Evolutionary conservation across 768 basidiomycete genomes (phyloP), one percentile per base, ranked within the genome.

Genomic region (Rhodotorula sphaerocarpa): DNA sequence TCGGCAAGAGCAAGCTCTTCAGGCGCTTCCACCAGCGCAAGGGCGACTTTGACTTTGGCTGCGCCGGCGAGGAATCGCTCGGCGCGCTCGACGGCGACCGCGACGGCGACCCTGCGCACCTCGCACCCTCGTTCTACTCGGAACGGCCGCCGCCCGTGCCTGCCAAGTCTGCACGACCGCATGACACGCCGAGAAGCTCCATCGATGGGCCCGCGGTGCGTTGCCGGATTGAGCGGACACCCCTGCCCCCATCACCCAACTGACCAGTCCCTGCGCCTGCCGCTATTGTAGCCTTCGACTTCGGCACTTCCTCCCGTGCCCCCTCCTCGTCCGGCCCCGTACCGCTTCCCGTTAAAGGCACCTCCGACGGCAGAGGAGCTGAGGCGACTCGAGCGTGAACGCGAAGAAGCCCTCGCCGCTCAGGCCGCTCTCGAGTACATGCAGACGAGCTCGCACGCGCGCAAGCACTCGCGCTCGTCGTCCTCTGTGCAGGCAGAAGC

Each of bases 351-450:
- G 7, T 42, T 58, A 7, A 11, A 15, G 15, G 48, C 30, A 4
- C 41, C 41, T 25, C 50, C 31, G 0, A 51, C 28, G 4, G 41
- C 31, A 2, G 78, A 23, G 77, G 75, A 63, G 88, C 50, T 86
- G 78, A 74, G 87, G 87, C 52, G 74, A 70, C 46, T 76, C 75
- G 21, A 76, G 72, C 10, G 80, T 75, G 59, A 79, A 70, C 70
- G 86, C 82, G 73, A 89, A 87, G 66, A 70, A 62, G 54, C 65
- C 25, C 34, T 61, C 53, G 65, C 65, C 23, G 56, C 56, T 12
- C 25, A 30, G 23, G 65, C 61, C 52, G 54, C 52, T 10, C 50
- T 61, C 51, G 57, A 50, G 59, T 74, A 65, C 72, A 74, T 71
- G 66, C 61, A 72, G 65, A 69, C 72, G 46, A 71, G 69, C 71